Percentiles rank a stretch among this genome's conserved stretches.
These are phyloP conservation scores for Thalassiosira livingstoniorum DNA, from an alignment of 352 stramenopile species.

Conservation along the genomic window DNA sequence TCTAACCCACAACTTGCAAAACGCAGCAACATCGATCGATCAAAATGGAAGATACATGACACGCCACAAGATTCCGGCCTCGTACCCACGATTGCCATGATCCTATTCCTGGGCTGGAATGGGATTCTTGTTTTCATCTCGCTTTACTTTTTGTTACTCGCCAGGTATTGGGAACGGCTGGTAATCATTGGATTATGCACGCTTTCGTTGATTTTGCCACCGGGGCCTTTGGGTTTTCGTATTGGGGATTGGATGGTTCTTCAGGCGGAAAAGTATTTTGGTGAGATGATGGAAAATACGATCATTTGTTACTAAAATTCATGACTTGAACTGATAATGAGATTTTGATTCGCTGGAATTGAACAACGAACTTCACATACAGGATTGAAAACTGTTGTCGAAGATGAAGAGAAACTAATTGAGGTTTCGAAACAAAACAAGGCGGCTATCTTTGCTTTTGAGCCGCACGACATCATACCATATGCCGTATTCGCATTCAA, in stretches of 20 bases:
- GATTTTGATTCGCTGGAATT: not conserved
- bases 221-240: conserved; percentile 33
- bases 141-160: conserved; percentile 50
- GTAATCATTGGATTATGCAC: conserved; percentile 42
- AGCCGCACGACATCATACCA: conserved; percentile 66
- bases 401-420: conserved; percentile 62
- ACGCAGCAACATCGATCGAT: no score
- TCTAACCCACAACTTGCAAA: not conserved
- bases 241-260: conserved; percentile 68
- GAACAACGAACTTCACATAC: conserved; percentile 12
- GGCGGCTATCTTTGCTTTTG: conserved; percentile 67
- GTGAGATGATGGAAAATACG: conserved; percentile 35
- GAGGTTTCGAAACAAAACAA: conserved; percentile 39
- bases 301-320: not conserved
- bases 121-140: conserved; percentile 48
- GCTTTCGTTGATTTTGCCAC: conserved; percentile 53
- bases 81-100: conserved; percentile 52
- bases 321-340: not conserved
- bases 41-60: conserved; percentile 56
- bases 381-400: conserved; percentile 66
- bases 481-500: conserved; percentile 54
- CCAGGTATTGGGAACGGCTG: conserved; percentile 27
- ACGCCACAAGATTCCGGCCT: conserved; percentile 50
- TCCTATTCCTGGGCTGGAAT: conserved; percentile 60
- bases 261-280: conserved; percentile 68